Evolutionary conservation across 306 rosid genomes (phyloP).

Genomic region (Quercus suber): DNA sequence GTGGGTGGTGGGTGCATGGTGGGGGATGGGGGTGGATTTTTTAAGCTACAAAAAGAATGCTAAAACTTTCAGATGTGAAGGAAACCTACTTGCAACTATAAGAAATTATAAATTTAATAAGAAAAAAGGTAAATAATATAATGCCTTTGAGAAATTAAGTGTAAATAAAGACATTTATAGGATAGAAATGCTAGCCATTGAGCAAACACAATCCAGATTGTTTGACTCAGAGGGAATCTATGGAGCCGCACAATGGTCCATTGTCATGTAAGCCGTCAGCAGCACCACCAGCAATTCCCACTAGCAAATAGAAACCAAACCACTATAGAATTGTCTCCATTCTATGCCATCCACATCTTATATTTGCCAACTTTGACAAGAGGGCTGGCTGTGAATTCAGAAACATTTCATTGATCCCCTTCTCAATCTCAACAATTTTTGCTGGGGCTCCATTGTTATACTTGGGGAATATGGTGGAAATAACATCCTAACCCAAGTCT

Average conservation of each 20-base stretch:
- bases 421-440: not conserved
- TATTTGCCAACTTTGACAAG: conserved; percentile 6
- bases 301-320: conserved; percentile 18
- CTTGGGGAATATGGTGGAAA: not conserved
- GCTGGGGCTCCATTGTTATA: not conserved
- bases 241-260: conserved; percentile 27
- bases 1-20: too few species aligned
- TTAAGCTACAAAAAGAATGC: conserved; percentile 21
- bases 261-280: conserved; percentile 19
- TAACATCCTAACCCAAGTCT: not conserved
- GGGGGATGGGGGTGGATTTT: not conserved
- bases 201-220: conserved; percentile 35
- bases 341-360: conserved; percentile 4
- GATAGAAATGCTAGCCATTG: conserved; percentile 25
- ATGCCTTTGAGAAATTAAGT: not conserved
- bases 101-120: not conserved
- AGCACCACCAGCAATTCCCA: conserved; percentile 15
- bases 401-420: not conserved
- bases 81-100: conserved; percentile 8
- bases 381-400: not conserved
- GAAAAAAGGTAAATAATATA: not conserved
- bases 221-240: conserved; percentile 28
- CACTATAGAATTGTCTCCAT: conserved; percentile 14
- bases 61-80: conserved; percentile 18
- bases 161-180: not conserved